Conservation (phyloP, 2,329 filamentous ascomycete genomes). For the Plectosphaerella cucumerina region DNA sequence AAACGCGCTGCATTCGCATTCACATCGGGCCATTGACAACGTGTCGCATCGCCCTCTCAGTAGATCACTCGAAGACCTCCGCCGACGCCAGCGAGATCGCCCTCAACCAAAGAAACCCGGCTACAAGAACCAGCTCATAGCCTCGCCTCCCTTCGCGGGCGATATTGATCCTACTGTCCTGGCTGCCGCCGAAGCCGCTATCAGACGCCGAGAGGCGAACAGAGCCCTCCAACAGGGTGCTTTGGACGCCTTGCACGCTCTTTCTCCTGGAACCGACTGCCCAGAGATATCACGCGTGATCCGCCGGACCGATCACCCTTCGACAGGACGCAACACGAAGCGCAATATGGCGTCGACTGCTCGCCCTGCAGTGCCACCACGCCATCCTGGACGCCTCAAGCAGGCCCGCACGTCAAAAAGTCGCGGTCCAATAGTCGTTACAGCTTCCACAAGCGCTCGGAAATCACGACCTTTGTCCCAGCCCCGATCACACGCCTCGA, state of each 20-base stretch:
- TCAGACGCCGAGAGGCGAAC: neutral
- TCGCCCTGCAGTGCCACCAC: neutral
- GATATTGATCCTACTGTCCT: neutral
- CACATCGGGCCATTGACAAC: conserved; percentile 24
- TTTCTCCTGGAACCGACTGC: neutral
- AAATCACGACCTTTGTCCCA: no score
- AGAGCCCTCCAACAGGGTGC: neutral
- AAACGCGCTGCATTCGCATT: conserved; percentile 13
- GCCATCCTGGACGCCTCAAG: neutral
- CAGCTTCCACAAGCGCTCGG: no score
- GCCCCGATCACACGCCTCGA: no score
- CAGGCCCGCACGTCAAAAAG: neutral
- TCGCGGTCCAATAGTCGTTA: no score
- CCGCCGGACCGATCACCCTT: neutral
- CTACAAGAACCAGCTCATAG: no score
- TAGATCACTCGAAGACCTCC: conserved; percentile 22
- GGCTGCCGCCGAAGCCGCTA: neutral
- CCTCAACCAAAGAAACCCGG: neutral
- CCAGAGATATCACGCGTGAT: neutral
- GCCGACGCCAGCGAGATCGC: conserved; percentile 24
- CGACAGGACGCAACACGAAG: no score
- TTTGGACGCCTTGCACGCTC: neutral
- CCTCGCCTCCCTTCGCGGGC: neutral
- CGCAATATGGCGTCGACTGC: no score
- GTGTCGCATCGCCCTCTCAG: conserved; percentile 25